Conservation (phyloP, 306 rosid genomes). For the Dryas alaskensis region DNA sequence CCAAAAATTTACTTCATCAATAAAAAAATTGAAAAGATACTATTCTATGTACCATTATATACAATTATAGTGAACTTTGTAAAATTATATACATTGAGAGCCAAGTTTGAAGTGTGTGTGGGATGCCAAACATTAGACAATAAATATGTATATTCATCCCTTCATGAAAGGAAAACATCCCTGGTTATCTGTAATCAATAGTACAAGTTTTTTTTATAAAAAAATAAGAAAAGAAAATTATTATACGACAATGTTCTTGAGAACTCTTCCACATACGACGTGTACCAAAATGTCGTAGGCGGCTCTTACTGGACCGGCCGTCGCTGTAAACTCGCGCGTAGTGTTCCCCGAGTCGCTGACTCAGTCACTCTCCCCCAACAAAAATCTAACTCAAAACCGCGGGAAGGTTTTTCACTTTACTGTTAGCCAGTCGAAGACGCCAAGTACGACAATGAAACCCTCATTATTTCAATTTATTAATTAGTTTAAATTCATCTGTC, state of each 20-base stretch:
- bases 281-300: not conserved
- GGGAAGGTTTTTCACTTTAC: not conserved
- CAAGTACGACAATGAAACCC: not conserved
- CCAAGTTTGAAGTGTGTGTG: too few relatives aligned
- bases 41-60: too few relatives aligned
- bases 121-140: too few relatives aligned
- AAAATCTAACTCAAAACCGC: conserved; percentile 5
- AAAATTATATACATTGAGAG: too few relatives aligned
- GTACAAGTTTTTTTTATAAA: too few relatives aligned
- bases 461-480: not conserved
- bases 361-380: not conserved
- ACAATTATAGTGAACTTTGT: too few relatives aligned
- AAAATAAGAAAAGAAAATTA: too few relatives aligned
- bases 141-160: too few relatives aligned
- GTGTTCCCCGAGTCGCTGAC: not conserved
- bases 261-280: not conserved
- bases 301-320: not conserved
- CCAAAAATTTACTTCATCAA: too few relatives aligned
- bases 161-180: too few relatives aligned
- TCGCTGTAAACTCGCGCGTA: not conserved
- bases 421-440: not conserved
- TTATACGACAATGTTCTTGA: not conserved
- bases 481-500: not conserved
- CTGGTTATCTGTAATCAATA: too few relatives aligned
- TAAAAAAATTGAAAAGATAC: too few relatives aligned